Evolutionary conservation across 805 yeast genomes (phyloP).

Genomic region (Zygotorulaspora danielsina): DNA sequence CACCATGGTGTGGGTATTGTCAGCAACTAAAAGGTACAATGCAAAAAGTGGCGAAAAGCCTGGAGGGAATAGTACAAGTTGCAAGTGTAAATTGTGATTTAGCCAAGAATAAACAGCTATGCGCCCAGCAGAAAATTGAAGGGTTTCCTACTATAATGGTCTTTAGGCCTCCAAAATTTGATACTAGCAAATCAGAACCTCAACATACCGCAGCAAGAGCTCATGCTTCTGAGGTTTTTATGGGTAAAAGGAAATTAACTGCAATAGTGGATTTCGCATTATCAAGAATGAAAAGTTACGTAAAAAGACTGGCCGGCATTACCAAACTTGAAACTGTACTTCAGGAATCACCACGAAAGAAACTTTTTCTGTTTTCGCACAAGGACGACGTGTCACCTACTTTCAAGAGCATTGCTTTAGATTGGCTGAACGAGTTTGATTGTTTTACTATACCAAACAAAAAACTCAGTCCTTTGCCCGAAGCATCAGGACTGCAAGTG

Average conservation of each 20-base stretch:
- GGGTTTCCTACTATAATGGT: slow-evolving; percentile 85
- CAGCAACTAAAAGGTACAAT: slow-evolving; percentile 61
- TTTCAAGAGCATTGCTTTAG: slow-evolving; percentile 65
- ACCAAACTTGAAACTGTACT: slow-evolving; percentile 33
- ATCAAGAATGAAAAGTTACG: slow-evolving; percentile 62
- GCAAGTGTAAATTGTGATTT: slow-evolving; percentile 87
- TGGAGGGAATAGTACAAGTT: slow-evolving; percentile 56
- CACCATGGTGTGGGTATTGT: slow-evolving; percentile 99
- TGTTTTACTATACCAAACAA: slow-evolving; percentile 41
- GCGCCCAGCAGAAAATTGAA: slow-evolving; percentile 58
- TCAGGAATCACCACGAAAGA: slow-evolving; percentile 27
- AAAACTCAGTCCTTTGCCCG: slow-evolving; percentile 22
- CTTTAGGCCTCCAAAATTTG: slow-evolving; percentile 73
- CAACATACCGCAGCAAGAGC: slow-evolving; percentile 15
- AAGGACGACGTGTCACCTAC: slow-evolving; percentile 49
- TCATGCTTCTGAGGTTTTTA: slow-evolving; percentile 54
- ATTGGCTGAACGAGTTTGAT: slow-evolving; percentile 50
- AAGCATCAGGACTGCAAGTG: slow-evolving; percentile 8
- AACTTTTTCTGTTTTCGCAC: slow-evolving; percentile 52
- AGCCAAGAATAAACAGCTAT: slow-evolving; percentile 59
- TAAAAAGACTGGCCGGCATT: slow-evolving; percentile 44
- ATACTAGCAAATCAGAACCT: slow-evolving; percentile 23
- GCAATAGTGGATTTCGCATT: slow-evolving; percentile 52
- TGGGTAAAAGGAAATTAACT: slow-evolving; percentile 56
- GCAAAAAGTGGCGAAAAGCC: slow-evolving; percentile 56